These are phyloP conservation scores for Rubia yunnanensis DNA, from an alignment of 257 asterid species.

Conservation along the genomic window DNA sequence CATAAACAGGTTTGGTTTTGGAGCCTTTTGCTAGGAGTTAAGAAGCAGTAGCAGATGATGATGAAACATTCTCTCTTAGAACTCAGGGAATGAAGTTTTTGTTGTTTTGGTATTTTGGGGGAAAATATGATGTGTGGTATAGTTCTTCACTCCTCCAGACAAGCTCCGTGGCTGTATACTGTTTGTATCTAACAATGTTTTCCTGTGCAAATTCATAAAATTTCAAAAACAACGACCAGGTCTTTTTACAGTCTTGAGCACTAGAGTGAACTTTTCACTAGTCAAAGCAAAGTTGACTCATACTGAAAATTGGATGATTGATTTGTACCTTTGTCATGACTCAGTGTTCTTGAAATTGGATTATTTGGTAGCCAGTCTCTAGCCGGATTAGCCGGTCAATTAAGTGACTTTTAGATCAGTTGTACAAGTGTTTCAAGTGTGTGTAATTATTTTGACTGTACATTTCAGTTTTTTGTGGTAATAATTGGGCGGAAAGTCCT, in stretches of 20 bases:
- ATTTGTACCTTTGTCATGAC: too few relatives aligned
- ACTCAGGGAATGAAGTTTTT: background rate
- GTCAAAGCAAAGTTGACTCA: too few relatives aligned
- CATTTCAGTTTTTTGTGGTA: too few relatives aligned
- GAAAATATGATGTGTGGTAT: background rate
- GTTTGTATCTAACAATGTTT: background rate
- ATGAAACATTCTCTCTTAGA: background rate
- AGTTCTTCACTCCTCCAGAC: background rate
- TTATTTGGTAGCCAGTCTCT: too few relatives aligned
- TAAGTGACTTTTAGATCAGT: too few relatives aligned
- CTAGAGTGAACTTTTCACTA: background rate
- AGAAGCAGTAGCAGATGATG: background rate
- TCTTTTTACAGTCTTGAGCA: background rate
- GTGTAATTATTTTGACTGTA: too few relatives aligned
- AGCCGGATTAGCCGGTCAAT: too few relatives aligned
- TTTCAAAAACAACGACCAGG: too few relatives aligned
- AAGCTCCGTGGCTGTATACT: background rate
- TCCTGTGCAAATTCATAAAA: too few relatives aligned
- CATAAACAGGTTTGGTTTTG: slow-evolving; percentile 7
- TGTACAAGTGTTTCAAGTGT: too few relatives aligned
- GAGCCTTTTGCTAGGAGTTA: background rate
- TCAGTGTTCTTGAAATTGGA: too few relatives aligned
- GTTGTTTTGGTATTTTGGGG: slow-evolving; percentile 1
- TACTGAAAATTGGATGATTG: too few relatives aligned
- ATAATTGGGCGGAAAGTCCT: background rate